Evolutionary conservation across 805 yeast species (phyloP).

Genomic region (Candida ulmi): DNA sequence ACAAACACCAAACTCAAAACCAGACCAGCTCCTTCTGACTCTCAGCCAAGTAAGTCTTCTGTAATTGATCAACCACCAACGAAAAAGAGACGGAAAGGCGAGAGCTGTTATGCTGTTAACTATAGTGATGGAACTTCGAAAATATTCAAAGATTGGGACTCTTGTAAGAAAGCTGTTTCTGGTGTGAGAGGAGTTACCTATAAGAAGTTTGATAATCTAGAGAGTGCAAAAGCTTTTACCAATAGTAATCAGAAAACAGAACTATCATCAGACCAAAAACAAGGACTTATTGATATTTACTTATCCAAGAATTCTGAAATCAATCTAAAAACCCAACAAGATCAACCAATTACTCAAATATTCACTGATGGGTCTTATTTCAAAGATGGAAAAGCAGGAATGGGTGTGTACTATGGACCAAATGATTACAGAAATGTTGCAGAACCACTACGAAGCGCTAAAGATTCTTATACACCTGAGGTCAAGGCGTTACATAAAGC

Average conservation of each 20-base stretch:
- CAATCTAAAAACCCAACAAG: constrained; percentile 6
- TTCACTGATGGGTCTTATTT: constrained; percentile 73
- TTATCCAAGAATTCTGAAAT: constrained; percentile 2
- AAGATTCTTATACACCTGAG: constrained; percentile 82
- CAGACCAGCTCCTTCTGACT: too few relatives aligned
- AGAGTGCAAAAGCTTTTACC: constrained; percentile 11
- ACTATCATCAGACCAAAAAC: neutral
- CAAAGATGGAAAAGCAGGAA: constrained; percentile 61
- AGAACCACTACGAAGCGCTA: constrained; percentile 44
- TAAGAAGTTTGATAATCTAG: constrained; percentile 33
- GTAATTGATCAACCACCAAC: too few relatives aligned
- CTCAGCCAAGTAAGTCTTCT: too few relatives aligned
- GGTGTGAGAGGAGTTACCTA: constrained; percentile 34
- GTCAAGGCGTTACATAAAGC: constrained; percentile 62
- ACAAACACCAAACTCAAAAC: too few relatives aligned
- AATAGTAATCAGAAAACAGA: neutral
- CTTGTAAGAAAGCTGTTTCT: constrained; percentile 25
- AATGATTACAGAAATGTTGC: constrained; percentile 49
- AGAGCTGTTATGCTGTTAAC: constrained; percentile 28
- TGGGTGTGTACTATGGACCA: constrained; percentile 68
- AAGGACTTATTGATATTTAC: neutral
- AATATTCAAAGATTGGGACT: constrained; percentile 27
- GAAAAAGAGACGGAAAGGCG: too few relatives aligned
- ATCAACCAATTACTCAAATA: constrained; percentile 22
- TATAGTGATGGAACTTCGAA: constrained; percentile 22